Base-by-base conservation (phyloP, 2,329 filamentous ascomycete genomes). In the Didymella lethalis region DNA sequence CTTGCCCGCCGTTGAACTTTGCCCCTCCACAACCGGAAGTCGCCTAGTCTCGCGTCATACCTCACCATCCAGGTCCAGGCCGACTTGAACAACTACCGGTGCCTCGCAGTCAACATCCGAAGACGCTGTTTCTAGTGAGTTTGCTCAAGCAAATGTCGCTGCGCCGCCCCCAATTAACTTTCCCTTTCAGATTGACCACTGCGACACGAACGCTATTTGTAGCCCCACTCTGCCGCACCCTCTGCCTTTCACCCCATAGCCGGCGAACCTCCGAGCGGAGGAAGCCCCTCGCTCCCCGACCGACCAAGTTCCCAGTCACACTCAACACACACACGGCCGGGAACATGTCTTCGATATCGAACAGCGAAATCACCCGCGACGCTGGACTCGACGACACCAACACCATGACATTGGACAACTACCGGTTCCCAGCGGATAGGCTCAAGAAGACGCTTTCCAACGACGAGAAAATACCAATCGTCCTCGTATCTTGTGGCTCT, bases 401-500 rank as follows among this genome's bases (percentile, higher is more conserved):
- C 43, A 65, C 65, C 52, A 71, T 74, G 72, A 71, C 75, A 25
- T 70, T 82, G 64, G 75, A 78, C 60, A 76, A 77, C 67, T 90
- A 90, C 78, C 77, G 77, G 58, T 90, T 91, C 68, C 88, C 88
- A 10, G 80, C 81, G 23, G 80, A 85, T 65, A 82, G 88, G 23
- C 81, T 91, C 49, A 82, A 83, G 75, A 83, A 81, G 62, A 80
- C 80, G 43, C 82, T 88, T 62, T 83, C 79, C 49, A 82, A 87
- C 63, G 75, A 84, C 29, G 77, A 80, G 61, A 86, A 84, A 72
- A 86, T 82, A 29, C 88, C 88, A 14, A 81, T 91, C 40, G 86
- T 90, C 7, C 83, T 90, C 53, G 87, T 90, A 51, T 88, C 88
- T 47, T 91, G 88, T 69, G 88, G 84, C 44, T 86, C 83, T 12